These are phyloP conservation scores for Singerocomus inundabilis DNA, from an alignment of 1,284 basidiomycete genomes.

Conservation along the genomic window DNA sequence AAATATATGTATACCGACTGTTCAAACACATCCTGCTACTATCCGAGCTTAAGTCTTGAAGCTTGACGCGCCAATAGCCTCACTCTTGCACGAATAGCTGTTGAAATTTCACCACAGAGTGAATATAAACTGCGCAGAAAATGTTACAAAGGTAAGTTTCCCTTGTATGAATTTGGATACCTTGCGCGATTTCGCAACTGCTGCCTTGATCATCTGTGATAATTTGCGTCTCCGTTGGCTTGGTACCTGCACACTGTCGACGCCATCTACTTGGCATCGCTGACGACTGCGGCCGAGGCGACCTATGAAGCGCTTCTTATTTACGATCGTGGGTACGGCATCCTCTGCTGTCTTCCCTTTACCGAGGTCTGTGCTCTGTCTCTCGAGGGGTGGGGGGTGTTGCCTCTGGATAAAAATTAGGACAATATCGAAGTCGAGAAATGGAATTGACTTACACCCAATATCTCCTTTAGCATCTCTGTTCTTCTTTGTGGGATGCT, in stretches of 20 bases:
- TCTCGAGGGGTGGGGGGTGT: neutral
- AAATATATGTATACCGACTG: conserved; percentile 13
- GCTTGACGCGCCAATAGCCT: neutral
- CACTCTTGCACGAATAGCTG: conserved; percentile 4
- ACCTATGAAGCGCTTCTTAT: conserved; percentile 8
- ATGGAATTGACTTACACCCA: conserved; percentile 17
- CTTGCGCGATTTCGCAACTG: conserved; percentile 25
- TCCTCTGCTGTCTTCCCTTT: conserved; percentile 3
- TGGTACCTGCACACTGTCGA: conserved; percentile 10
- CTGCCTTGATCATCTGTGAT: conserved; percentile 20
- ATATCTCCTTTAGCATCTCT: conserved; percentile 15
- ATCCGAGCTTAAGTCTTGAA: neutral
- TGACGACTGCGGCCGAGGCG: conserved; percentile 7
- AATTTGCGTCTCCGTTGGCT: conserved; percentile 16
- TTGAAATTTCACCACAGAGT: conserved; percentile 21
- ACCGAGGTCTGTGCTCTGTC: conserved; percentile 7
- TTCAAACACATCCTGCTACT: conserved; percentile 6
- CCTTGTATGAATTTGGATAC: conserved; percentile 15
- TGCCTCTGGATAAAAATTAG: conserved; percentile 17
- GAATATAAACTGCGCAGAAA: conserved; percentile 21
- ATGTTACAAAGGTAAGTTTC: conserved; percentile 24
- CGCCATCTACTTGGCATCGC: neutral
- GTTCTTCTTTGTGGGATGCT: neutral
- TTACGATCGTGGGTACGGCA: conserved; percentile 4
- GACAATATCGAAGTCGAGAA: conserved; percentile 1